Base-by-base conservation (phyloP, 139 green algal genomes). In the Coelastrella sp. region DNA sequence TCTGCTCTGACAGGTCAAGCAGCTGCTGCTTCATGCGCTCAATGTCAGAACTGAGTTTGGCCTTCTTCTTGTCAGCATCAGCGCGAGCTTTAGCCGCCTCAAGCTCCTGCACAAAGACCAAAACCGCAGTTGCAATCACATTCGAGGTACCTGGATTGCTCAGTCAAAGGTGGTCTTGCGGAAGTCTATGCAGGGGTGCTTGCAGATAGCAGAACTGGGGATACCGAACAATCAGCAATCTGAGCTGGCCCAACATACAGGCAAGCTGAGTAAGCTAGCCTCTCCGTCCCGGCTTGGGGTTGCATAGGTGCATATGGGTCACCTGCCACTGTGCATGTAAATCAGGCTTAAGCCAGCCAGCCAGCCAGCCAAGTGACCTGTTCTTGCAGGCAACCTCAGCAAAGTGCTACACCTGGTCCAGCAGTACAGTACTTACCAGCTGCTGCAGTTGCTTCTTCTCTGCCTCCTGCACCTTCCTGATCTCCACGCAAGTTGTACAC, bases 401-500 rank as follows among this genome's bases (percentile, higher is more conserved):
- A 20, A 71, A 68, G 11, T 20, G 64, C 16, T 20, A 7, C 2
- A 11, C 64, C 64, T 4, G 4, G 64, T 32, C 22, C 68, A 76
- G 68, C 17, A 14, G 68, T 23, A 2, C n/a, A 76, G 59, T 61
- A 22, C 79, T 83, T 80, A 91, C 88, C 91, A 92, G 83, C 17
- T 87, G 56, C 80, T 73, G 57, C 17, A 82, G 61, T 66, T 90
- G 16, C 0, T 10, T 20, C 5, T 81, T 85, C 73, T 91, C 87
- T 7, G 81, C 7, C 54, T 90, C 64, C 83, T 88, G 14, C n/a
- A 92, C 23, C 6, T 58, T 17, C 19, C 83, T 65, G 4, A 94
- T 79, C n/a, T 92, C 87, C 7, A 91, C 79, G n/a, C 91, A 92
- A 1, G 79, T 91, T 11, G 6, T 19, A 80, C 90, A 91, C 54